A percentile compares a stretch with the other conserved stretches of the same genome.
These are phyloP conservation scores for Diplocarpon mali DNA, from an alignment of 2,329 filamentous ascomycete species.

Conservation along the genomic window DNA sequence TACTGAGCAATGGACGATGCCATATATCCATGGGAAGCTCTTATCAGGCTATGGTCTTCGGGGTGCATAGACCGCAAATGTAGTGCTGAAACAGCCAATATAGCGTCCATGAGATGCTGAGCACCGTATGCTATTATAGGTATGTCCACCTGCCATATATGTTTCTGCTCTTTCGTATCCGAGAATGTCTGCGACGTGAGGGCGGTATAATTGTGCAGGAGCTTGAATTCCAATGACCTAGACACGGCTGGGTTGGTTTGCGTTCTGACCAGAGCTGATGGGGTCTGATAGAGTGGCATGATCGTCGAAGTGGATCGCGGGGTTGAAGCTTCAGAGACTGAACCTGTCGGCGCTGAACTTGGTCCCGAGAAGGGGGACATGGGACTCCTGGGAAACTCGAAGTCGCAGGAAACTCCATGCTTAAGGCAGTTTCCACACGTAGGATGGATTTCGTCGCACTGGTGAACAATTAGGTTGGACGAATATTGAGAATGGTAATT, in stretches of 20 bases:
- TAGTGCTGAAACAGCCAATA: conserved; percentile 52
- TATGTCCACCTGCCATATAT: conserved; percentile 49
- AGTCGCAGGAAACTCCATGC: conserved; percentile 56
- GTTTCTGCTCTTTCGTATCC: conserved; percentile 40
- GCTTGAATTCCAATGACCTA: conserved; percentile 41
- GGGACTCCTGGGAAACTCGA: conserved; percentile 34
- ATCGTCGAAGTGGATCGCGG: conserved; percentile 13
- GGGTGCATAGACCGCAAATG: conserved; percentile 47
- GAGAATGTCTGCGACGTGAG: conserved; percentile 47
- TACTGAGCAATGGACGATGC: conserved; percentile 52
- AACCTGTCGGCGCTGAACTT: conserved; percentile 2
- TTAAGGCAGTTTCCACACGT: conserved; percentile 56
- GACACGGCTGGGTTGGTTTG: conserved; percentile 10
- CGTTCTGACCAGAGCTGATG: conserved; percentile 13
- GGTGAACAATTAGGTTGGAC: conserved; percentile 4
- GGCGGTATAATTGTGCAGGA: conserved; percentile 55
- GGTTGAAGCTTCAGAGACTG: conserved; percentile 7
- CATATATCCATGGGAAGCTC: conserved; percentile 54
- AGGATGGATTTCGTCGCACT: conserved; percentile 56
- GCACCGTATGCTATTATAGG: conserved; percentile 51
- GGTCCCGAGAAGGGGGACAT: conserved; percentile 8
- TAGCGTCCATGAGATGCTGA: conserved; percentile 49
- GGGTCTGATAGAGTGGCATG: conserved; percentile 16
- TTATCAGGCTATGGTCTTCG: conserved; percentile 47
- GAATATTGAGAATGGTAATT: not conserved